phyloP scores from a whole-genome alignment of 1,139 yeast genomes.

The Candida pseudoviswanathii region DNA sequence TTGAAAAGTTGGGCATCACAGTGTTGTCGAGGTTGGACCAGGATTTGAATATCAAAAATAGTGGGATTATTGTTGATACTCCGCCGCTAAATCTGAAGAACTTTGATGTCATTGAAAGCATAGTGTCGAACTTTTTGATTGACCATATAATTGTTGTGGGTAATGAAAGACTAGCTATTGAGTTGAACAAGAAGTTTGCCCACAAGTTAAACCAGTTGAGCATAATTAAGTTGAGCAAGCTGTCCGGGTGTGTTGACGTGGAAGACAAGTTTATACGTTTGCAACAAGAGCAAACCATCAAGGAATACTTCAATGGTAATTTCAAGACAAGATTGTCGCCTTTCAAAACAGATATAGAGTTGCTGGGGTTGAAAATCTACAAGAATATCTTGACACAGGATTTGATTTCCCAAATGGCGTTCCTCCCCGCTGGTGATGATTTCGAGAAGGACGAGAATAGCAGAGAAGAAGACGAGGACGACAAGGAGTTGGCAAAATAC shows the following conservation, averaged over 20 bases:
- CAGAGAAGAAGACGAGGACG: constrained; percentile 26
- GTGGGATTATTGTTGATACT: constrained; percentile 80
- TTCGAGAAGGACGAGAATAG: constrained; percentile 36
- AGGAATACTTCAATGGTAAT: constrained; percentile 89
- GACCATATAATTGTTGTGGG: constrained; percentile 62
- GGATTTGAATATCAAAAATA: constrained; percentile 51
- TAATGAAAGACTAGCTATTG: constrained; percentile 65
- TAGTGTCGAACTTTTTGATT: constrained; percentile 64
- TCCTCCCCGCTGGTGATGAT: constrained; percentile 50
- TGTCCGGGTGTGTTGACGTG: constrained; percentile 74
- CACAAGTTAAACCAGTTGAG: constrained; percentile 39
- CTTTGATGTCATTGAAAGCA: constrained; percentile 56
- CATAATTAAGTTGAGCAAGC: constrained; percentile 64
- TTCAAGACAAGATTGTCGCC: constrained; percentile 74
- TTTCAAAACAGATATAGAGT: constrained; percentile 47
- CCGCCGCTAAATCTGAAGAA: constrained; percentile 62
- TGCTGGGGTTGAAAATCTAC: constrained; percentile 38
- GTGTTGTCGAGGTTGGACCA: constrained; percentile 59
- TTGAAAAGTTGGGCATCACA: constrained; percentile 60
- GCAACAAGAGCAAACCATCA: constrained; percentile 72
- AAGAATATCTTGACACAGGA: constrained; percentile 43
- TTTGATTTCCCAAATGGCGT: constrained; percentile 37
- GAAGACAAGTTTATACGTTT: constrained; percentile 72
- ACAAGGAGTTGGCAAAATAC: constrained; percentile 35
- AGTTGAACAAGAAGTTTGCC: constrained; percentile 58